These are phyloP conservation scores for Rutstroemia sp. DNA, from an alignment of 2,329 filamentous ascomycete genomes.

Conservation along the genomic window DNA sequence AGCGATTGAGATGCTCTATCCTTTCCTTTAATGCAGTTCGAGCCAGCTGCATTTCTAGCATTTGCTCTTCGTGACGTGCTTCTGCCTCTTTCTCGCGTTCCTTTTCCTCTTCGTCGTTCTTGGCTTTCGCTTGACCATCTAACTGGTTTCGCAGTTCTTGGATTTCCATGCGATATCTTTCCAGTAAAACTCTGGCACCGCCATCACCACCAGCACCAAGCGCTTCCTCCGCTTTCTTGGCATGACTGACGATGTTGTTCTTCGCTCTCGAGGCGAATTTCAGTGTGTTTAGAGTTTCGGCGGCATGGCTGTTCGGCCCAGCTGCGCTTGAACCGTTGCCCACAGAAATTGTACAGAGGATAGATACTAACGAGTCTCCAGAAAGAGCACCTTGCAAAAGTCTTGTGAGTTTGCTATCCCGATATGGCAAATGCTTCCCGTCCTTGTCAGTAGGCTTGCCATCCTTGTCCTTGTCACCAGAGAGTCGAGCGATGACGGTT, in stretches of 20 bases:
- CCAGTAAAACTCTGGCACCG: slow-evolving; percentile 77
- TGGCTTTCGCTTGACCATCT: slow-evolving; percentile 68
- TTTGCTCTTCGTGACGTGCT: slow-evolving; percentile 88
- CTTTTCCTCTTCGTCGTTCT: slow-evolving; percentile 63
- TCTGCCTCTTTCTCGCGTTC: slow-evolving; percentile 72
- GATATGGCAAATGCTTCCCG: slow-evolving; percentile 87
- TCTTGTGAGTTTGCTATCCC: slow-evolving; percentile 94
- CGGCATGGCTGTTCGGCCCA: slow-evolving; percentile 64
- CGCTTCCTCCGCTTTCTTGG: slow-evolving; percentile 84
- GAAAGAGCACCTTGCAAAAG: slow-evolving; percentile 87
- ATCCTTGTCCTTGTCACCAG: slow-evolving; percentile 78
- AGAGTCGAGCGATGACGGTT: slow-evolving; percentile 90
- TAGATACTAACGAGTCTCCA: slow-evolving; percentile 90
- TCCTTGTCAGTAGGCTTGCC: slow-evolving; percentile 69
- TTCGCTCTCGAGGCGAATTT: slow-evolving; percentile 96
- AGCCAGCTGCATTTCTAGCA: slow-evolving; percentile 96
- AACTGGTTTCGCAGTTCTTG: slow-evolving; percentile 72
- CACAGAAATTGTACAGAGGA: slow-evolving; percentile 92
- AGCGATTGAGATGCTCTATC: slow-evolving; percentile 90
- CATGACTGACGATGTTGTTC: slow-evolving; percentile 96
- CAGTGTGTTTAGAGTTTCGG: slow-evolving; percentile 88
- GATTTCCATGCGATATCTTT: slow-evolving; percentile 69
- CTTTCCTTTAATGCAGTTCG: slow-evolving; percentile 93
- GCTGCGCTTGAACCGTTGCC: slow-evolving; percentile 68
- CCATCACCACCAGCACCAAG: slow-evolving; percentile 74